Conservation (phyloP, 2,329 filamentous ascomycete species). For the Paecilomyces dactylethromorphus region DNA sequence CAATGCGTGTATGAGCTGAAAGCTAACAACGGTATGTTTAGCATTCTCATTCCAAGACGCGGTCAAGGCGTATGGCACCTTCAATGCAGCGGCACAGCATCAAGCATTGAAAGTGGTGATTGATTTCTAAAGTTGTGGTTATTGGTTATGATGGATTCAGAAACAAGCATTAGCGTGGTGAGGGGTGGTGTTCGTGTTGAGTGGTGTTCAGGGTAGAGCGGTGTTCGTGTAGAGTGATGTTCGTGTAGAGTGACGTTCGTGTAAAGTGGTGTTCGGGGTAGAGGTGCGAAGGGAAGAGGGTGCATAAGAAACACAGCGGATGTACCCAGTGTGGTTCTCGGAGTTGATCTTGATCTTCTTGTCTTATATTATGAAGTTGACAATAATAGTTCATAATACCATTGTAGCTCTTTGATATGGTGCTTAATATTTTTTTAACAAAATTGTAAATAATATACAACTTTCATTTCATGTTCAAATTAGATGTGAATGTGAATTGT, state of each 20-base stretch:
- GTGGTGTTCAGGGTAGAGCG: no score
- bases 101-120: constrained; percentile 42
- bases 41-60: constrained; percentile 39
- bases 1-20: constrained; percentile 2
- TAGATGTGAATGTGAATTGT: not conserved
- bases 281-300: not conserved
- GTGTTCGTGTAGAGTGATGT: no score
- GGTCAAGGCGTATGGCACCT: constrained; percentile 40
- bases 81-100: constrained; percentile 36
- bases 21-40: constrained; percentile 10
- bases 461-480: not conserved
- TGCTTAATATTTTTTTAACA: not conserved
- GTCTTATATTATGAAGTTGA: not conserved
- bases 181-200: no score
- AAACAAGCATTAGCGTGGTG: not conserved
- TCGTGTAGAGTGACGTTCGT: not conserved
- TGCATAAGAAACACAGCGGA: not conserved
- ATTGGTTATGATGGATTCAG: not conserved
- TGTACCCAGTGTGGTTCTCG: not conserved
- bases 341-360: not conserved
- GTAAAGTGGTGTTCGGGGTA: not conserved
- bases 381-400: not conserved
- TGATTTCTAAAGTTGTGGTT: constrained; percentile 11
- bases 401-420: no score
- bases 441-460: not conserved